phyloP scores from a whole-genome alignment of 352 stramenopile species.

The Globisporangium echinulatum region DNA sequence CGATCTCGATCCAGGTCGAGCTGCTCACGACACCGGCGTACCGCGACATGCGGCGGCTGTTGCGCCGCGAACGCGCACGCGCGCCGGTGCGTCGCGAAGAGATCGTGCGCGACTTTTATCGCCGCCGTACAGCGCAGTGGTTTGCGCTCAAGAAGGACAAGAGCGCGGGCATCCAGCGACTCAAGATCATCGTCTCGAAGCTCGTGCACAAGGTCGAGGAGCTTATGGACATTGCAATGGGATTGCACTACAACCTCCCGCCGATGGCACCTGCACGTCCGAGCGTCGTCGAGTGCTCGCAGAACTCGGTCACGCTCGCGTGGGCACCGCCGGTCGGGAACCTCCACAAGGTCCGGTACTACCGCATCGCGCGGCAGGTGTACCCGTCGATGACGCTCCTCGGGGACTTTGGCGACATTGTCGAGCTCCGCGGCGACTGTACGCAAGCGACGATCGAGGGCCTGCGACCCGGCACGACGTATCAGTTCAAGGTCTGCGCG shows the following conservation, averaged over 20 bases:
- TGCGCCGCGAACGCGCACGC: constrained; percentile 42
- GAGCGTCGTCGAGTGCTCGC: constrained; percentile 40
- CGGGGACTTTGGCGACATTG: constrained; percentile 73
- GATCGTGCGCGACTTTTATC: constrained; percentile 61
- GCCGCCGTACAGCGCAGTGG: constrained; percentile 62
- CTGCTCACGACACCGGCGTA: constrained; percentile 62
- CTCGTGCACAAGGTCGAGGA: constrained; percentile 86
- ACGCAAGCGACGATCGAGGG: constrained; percentile 62
- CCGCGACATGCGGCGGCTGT: constrained; percentile 40
- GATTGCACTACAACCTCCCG: constrained; percentile 76
- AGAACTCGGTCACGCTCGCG: constrained; percentile 70
- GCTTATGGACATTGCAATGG: constrained; percentile 86
- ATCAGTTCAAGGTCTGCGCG: constrained; percentile 83
- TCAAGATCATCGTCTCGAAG: constrained; percentile 86
- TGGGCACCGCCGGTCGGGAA: constrained; percentile 58
- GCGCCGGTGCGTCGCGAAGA: constrained; percentile 45
- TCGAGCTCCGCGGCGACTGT: constrained; percentile 57
- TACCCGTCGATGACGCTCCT: constrained; percentile 80
- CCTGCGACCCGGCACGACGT: constrained; percentile 70
- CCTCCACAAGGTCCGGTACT: constrained; percentile 78
- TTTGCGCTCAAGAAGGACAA: constrained; percentile 81
- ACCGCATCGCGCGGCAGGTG: constrained; percentile 72
- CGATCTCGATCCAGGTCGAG: constrained; percentile 83
- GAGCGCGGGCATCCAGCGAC: constrained; percentile 66
- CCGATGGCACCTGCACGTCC: constrained; percentile 69